Evolutionary conservation across 2,329 filamentous ascomycete species (phyloP).

Genomic region (Colletotrichum truncatum): DNA sequence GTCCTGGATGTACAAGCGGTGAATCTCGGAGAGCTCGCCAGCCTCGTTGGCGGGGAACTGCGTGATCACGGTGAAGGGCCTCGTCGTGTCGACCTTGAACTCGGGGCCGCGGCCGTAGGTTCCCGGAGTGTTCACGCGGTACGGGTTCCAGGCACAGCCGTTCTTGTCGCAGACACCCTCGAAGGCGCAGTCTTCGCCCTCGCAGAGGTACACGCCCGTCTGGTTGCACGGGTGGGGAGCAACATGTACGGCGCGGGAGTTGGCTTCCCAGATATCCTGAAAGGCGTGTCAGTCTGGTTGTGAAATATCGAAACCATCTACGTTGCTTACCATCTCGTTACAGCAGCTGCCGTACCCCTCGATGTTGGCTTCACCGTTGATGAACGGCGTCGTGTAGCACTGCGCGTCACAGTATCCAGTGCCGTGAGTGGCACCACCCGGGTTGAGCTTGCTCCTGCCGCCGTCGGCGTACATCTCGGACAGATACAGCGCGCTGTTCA

Average conservation of each 20-base stretch:
- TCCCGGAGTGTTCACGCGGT: conserved; percentile 35
- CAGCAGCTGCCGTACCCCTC: conserved; percentile 57
- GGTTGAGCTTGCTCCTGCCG: conserved; percentile 62
- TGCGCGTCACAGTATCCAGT: conserved; percentile 73
- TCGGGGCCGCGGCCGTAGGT: conserved; percentile 44
- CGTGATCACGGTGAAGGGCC: conserved; percentile 56
- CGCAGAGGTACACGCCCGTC: conserved; percentile 52
- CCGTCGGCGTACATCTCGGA: conserved; percentile 66
- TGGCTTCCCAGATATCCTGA: conserved; percentile 63
- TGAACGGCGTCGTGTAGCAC: conserved; percentile 60
- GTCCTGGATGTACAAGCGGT: conserved; percentile 58
- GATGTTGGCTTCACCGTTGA: conserved; percentile 56
- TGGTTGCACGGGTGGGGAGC: conserved; percentile 60
- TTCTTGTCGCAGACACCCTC: conserved; percentile 53
- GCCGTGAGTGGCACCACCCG: conserved; percentile 67
- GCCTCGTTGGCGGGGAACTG: conserved; percentile 53
- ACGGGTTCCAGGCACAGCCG: conserved; percentile 56
- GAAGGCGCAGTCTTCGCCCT: conserved; percentile 49
- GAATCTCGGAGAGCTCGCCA: conserved; percentile 53
- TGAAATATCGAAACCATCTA: too few relatives aligned
- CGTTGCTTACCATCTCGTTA: conserved; percentile 56
- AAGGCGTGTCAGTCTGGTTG: neutral
- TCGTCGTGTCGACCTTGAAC: conserved; percentile 45
- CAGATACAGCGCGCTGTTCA: conserved; percentile 75
- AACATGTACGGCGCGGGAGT: conserved; percentile 52